Conservation (phyloP, 345 rosid genomes). For the Salix viminalis region DNA sequence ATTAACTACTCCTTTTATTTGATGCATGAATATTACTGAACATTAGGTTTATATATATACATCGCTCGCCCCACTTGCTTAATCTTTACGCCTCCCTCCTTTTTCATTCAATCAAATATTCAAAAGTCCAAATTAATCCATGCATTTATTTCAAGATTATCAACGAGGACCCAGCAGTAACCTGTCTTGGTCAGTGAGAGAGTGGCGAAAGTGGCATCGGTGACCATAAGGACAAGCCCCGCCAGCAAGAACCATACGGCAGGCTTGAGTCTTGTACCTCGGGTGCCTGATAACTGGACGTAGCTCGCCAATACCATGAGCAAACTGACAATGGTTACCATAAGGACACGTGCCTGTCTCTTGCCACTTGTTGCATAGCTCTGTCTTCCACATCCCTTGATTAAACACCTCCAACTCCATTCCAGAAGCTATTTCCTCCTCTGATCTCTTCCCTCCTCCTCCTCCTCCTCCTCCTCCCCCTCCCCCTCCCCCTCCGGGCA, state of each 20-base stretch:
- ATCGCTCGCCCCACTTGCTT: conserved; percentile 4
- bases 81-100: neutral
- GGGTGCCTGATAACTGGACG: conserved; percentile 22
- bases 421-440: neutral
- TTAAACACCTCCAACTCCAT: conserved; percentile 13
- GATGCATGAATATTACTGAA: neutral
- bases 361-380: conserved; percentile 25
- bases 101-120: neutral
- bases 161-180: conserved; percentile 1
- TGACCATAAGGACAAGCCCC: conserved; percentile 15
- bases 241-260: conserved; percentile 18
- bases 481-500: conserved; percentile 9
- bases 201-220: conserved; percentile 23
- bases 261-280: conserved; percentile 20
- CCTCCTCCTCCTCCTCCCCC: neutral
- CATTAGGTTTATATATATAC: conserved; percentile 6
- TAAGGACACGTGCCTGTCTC: conserved; percentile 19
- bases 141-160: neutral
- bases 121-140: neutral
- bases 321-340: conserved; percentile 15
- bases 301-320: conserved; percentile 19
- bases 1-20: neutral
- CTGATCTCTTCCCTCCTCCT: neutral
- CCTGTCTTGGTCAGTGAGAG: conserved; percentile 19
- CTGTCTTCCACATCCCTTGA: conserved; percentile 25